Percentiles rank a stretch among this genome's conserved stretches.
These are phyloP conservation scores for Jaltomata sinuosa DNA, from an alignment of 257 asterid species.

Conservation along the genomic window DNA sequence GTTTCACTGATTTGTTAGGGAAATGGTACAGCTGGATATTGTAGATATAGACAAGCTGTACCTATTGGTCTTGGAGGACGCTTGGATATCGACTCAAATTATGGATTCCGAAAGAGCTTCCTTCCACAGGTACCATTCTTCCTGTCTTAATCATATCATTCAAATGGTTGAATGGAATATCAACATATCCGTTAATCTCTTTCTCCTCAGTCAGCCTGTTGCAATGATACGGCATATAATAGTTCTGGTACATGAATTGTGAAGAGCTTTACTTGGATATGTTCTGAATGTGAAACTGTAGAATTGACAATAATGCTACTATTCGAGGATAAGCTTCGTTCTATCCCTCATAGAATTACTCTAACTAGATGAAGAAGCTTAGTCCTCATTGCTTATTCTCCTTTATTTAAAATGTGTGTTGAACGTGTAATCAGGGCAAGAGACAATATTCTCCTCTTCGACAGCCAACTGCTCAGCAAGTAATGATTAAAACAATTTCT, in stretches of 20 bases:
- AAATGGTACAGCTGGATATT: constrained; percentile 60
- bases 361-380: background rate
- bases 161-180: no score
- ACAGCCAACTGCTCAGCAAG: constrained; percentile 80
- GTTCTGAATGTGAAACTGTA: background rate
- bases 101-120: constrained; percentile 59
- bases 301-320: background rate
- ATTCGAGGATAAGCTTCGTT: background rate
- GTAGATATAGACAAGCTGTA: constrained; percentile 80
- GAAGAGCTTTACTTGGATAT: no score
- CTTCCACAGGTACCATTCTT: constrained; percentile 63
- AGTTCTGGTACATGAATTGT: no score
- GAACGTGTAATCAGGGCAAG: constrained; percentile 38
- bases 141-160: background rate
- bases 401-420: background rate
- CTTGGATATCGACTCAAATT: constrained; percentile 62
- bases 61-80: constrained; percentile 68
- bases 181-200: no score
- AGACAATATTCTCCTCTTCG: constrained; percentile 57
- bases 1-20: constrained; percentile 28
- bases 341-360: background rate
- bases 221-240: no score
- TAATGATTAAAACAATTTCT: constrained; percentile 54
- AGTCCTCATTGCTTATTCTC: background rate
- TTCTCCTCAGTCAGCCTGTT: no score